A percentile compares a stretch with the other conserved stretches of the same genome.
Evolutionary conservation across 805 yeast species (phyloP).

Genomic region (Priceomyces haplophilus): DNA sequence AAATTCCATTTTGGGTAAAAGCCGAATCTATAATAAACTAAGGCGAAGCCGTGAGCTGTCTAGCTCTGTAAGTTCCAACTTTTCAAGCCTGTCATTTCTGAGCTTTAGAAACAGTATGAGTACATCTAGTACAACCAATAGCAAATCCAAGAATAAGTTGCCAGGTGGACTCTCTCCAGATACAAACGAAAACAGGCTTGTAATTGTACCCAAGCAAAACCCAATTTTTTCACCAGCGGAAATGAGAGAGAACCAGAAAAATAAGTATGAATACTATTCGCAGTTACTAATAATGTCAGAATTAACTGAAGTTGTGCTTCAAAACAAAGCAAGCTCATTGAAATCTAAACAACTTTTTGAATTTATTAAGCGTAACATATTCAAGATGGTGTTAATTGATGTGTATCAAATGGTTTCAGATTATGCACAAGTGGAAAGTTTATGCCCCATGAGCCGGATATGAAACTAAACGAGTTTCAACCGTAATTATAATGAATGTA

Average conservation of each 20-base stretch:
- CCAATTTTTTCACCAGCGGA: conserved; percentile 11
- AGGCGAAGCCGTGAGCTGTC: conserved; percentile 37
- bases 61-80: conserved; percentile 22
- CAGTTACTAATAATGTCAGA: conserved; percentile 22
- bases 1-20: conserved; percentile 27
- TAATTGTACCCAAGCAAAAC: conserved; percentile 10
- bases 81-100: conserved; percentile 16
- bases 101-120: conserved; percentile 23
- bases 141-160: conserved; percentile 19
- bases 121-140: conserved; percentile 18
- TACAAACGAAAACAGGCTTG: conserved; percentile 3
- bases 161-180: conserved; percentile 7
- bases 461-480: neutral
- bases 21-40: conserved; percentile 34
- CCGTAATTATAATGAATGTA: neutral
- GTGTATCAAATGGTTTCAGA: conserved; percentile 32
- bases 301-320: conserved; percentile 11
- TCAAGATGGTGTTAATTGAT: conserved; percentile 38
- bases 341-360: conserved; percentile 30
- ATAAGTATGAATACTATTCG: conserved; percentile 34
- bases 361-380: conserved; percentile 31
- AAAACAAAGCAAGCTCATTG: conserved; percentile 9
- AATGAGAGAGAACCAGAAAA: conserved; percentile 27
- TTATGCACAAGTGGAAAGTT: conserved; percentile 24
- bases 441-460: neutral